These are phyloP conservation scores for Fusarium solani-melongenae DNA, from an alignment of 2,329 filamentous ascomycete species.

Conservation along the genomic window DNA sequence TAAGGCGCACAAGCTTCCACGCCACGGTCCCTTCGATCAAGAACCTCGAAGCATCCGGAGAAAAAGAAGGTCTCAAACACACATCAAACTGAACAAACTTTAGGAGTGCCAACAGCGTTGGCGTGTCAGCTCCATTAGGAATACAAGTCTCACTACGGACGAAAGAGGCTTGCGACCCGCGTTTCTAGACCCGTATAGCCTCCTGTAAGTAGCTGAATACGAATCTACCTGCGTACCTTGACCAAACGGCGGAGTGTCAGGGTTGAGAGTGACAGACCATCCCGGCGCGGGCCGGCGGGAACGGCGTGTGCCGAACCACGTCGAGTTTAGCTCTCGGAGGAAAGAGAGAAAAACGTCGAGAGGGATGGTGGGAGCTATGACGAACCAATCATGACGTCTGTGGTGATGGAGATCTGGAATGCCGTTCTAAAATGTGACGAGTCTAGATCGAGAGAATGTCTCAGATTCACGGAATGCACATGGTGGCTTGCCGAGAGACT, in stretches of 20 bases:
- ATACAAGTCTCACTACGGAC: neutral
- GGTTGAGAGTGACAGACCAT: neutral
- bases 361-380: neutral
- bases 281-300: slow-evolving; percentile 27
- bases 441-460: neutral
- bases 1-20: neutral
- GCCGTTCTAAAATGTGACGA: neutral
- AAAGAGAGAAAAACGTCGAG: neutral
- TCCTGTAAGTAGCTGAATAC: neutral
- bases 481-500: slow-evolving; percentile 1
- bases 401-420: neutral
- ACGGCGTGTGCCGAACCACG: slow-evolving; percentile 4
- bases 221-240: neutral
- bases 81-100: neutral
- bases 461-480: slow-evolving; percentile 17
- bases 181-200: neutral
- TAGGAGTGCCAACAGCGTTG: neutral
- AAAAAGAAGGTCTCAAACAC: neutral
- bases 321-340: slow-evolving; percentile 7
- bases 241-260: neutral
- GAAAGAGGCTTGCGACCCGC: neutral
- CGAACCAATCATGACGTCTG: neutral
- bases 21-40: neutral
- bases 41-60: neutral
- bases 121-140: neutral